A percentile compares a stretch with the other conserved stretches of the same genome.
These are phyloP conservation scores for Lignosus rhinocerotis DNA, from an alignment of 1,284 basidiomycete genomes.

Conservation along the genomic window DNA sequence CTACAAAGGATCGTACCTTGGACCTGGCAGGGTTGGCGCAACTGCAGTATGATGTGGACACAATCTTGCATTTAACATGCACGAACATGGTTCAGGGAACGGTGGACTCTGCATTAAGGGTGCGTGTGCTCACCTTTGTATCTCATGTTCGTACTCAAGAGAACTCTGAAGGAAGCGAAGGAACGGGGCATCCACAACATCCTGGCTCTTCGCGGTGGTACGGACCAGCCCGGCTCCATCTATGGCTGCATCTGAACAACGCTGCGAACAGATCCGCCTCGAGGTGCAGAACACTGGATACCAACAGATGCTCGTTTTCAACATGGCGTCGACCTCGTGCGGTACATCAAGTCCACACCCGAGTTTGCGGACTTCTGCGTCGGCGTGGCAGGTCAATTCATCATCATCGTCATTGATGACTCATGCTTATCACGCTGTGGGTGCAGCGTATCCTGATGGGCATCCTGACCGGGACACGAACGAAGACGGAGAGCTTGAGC, in stretches of 20 bases:
- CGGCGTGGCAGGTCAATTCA: constrained; percentile 75
- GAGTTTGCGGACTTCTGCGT: constrained; percentile 90
- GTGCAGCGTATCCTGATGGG: constrained; percentile 87
- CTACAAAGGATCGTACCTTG: constrained; percentile 85
- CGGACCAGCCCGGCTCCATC: background rate
- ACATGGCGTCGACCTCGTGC: constrained; percentile 88
- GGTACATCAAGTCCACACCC: constrained; percentile 81
- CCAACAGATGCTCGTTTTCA: constrained; percentile 85
- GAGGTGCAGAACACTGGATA: constrained; percentile 92
- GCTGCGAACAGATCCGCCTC: constrained; percentile 73
- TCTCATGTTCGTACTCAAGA: background rate
- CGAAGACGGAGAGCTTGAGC: constrained; percentile 73
- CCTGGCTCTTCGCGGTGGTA: constrained; percentile 88
- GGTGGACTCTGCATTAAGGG: constrained; percentile 83
- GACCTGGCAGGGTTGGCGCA: constrained; percentile 81
- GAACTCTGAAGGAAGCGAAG: constrained; percentile 68
- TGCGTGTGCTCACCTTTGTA: constrained; percentile 35
- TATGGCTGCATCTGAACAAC: background rate
- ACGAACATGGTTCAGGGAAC: constrained; percentile 93
- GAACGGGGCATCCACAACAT: constrained; percentile 87
- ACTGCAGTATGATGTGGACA: constrained; percentile 73
- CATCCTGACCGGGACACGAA: constrained; percentile 70
- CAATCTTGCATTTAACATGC: constrained; percentile 94
- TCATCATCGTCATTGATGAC: constrained; percentile 9
- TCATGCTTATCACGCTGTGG: constrained; percentile 25